phyloP scores from a whole-genome alignment of 2,329 filamentous ascomycete species.

The Aspergillus viridinutans region DNA sequence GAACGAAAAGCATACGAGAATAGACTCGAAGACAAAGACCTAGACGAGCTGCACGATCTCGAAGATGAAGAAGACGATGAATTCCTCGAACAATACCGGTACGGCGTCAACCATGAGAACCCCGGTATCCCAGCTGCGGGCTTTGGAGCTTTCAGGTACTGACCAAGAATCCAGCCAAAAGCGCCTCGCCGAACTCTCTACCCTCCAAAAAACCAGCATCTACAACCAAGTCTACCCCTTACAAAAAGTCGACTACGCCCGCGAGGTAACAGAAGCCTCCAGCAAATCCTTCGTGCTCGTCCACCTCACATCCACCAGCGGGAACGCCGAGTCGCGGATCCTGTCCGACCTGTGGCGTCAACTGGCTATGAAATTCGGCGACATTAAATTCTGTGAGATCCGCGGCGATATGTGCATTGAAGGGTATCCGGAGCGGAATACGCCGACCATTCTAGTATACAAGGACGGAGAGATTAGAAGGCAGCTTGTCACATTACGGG shows the following conservation, averaged over 20 bases:
- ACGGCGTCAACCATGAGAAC: slow-evolving; percentile 3
- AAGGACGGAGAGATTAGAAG: slow-evolving; percentile 86
- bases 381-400: slow-evolving; percentile 98
- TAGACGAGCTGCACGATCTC: slow-evolving; percentile 88
- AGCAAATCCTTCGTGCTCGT: slow-evolving; percentile 66
- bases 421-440: slow-evolving; percentile 91
- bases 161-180: slow-evolving; percentile 54
- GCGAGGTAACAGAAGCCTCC: slow-evolving; percentile 88
- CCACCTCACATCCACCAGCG: slow-evolving; percentile 73
- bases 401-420: slow-evolving; percentile 89
- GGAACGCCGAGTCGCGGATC: slow-evolving; percentile 79
- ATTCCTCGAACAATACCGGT: slow-evolving; percentile 82
- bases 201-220: slow-evolving; percentile 68
- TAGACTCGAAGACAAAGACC: slow-evolving; percentile 84
- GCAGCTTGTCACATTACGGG: slow-evolving; percentile 84
- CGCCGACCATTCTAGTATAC: slow-evolving; percentile 89
- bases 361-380: slow-evolving; percentile 78
- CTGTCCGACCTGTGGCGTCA: slow-evolving; percentile 82
- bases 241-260: slow-evolving; percentile 88
- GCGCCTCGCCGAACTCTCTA: slow-evolving; percentile 76
- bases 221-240: slow-evolving; percentile 91
- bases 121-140: neutral
- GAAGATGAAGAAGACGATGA: slow-evolving; percentile 94
- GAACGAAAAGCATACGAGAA: slow-evolving; percentile 84
- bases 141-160: neutral